phyloP scores from a whole-genome alignment of 2,329 filamentous ascomycete genomes.

The Diaporthe citriasiana region DNA sequence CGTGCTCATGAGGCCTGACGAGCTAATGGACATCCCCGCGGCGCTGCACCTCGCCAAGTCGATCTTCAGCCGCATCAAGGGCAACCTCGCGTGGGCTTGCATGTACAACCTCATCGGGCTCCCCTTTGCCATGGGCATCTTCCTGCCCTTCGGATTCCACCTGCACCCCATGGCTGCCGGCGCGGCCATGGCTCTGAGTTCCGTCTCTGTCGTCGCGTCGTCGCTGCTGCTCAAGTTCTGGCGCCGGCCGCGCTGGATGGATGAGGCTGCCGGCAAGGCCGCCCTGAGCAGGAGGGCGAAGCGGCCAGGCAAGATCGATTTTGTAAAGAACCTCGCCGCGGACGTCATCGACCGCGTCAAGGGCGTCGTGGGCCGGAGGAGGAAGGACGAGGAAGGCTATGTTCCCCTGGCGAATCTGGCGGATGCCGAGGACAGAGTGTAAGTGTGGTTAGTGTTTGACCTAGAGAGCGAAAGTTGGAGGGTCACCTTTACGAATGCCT shows the following conservation, averaged over 20 bases:
- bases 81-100: constrained; percentile 94
- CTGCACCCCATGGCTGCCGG: constrained; percentile 95
- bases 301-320: constrained; percentile 56
- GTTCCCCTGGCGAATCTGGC: constrained; percentile 68
- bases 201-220: constrained; percentile 89
- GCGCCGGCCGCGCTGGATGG: constrained; percentile 89
- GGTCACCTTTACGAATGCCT: neutral
- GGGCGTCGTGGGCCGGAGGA: constrained; percentile 49
- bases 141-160: constrained; percentile 88
- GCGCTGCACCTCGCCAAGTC: constrained; percentile 84
- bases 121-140: constrained; percentile 96
- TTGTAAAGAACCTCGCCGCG: constrained; percentile 58
- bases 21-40: constrained; percentile 93
- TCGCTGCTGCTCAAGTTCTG: constrained; percentile 89
- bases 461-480: neutral
- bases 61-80: constrained; percentile 93
- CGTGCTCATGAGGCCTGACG: constrained; percentile 92
- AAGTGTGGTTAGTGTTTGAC: constrained; percentile 26
- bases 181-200: constrained; percentile 92
- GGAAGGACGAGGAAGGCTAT: constrained; percentile 68
- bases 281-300: constrained; percentile 58
- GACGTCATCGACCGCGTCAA: constrained; percentile 57
- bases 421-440: constrained; percentile 52
- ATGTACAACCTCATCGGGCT: constrained; percentile 92
- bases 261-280: constrained; percentile 74